Conservation (phyloP, 1,284 basidiomycete genomes). For the Trametes hirsuta region DNA sequence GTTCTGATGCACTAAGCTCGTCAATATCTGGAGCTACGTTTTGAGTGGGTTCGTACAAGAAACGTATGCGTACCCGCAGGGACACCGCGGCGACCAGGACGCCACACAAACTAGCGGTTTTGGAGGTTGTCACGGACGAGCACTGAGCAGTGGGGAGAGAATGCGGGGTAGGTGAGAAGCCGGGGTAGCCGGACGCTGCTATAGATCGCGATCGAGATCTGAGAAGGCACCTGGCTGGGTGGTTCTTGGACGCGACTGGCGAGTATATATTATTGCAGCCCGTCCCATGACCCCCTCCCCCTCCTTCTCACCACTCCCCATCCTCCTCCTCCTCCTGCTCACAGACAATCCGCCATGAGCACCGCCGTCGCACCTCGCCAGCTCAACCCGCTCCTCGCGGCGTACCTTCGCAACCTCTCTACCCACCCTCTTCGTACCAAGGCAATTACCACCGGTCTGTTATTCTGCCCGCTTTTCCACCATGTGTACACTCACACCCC, state of each 20-base stretch:
- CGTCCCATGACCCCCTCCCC: slow-evolving; percentile 3
- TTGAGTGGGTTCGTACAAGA: neutral
- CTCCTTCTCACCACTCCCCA: neutral
- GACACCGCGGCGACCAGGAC: too few species aligned
- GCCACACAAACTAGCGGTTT: too few species aligned
- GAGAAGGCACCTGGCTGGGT: neutral
- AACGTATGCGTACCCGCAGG: too few species aligned
- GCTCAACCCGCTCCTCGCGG: slow-evolving; percentile 59
- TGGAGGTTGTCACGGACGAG: neutral
- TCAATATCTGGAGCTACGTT: neutral
- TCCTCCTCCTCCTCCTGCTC: slow-evolving; percentile 1
- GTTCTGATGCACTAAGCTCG: neutral
- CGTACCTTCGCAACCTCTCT: slow-evolving; percentile 66
- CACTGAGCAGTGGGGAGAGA: neutral
- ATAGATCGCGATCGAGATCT: slow-evolving; percentile 19
- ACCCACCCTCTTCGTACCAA: slow-evolving; percentile 76
- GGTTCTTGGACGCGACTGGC: neutral
- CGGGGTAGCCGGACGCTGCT: slow-evolving; percentile 11
- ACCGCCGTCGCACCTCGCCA: slow-evolving; percentile 33
- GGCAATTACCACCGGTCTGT: slow-evolving; percentile 61
- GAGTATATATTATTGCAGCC: neutral
- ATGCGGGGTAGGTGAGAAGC: slow-evolving; percentile 7
- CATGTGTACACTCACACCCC: neutral
- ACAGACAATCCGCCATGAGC: slow-evolving; percentile 36
- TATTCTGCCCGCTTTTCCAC: neutral